Conservation (phyloP, 768 basidiomycete genomes). For the Cystoderma amianthinum region DNA sequence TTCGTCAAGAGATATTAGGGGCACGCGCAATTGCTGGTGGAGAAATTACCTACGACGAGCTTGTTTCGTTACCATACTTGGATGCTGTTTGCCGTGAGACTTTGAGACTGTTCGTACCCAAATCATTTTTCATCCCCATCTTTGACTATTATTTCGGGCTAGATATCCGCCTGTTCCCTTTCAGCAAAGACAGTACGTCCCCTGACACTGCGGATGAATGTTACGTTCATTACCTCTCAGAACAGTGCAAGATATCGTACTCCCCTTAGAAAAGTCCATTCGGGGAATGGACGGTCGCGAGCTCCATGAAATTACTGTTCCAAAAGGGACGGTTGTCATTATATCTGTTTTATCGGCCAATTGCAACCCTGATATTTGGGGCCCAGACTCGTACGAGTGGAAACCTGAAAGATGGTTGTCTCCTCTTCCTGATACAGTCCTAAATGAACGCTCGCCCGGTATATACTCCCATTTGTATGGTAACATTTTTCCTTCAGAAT, state of each 20-base stretch:
- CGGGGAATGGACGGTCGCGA: conserved; percentile 14
- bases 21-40: conserved; percentile 13
- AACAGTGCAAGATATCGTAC: conserved; percentile 17
- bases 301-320: conserved; percentile 18
- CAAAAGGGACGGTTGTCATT: conserved; percentile 21
- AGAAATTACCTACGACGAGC: conserved; percentile 27
- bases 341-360: conserved; percentile 28
- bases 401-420: conserved; percentile 33
- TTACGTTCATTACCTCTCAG: conserved; percentile 5
- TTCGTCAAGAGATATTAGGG: conserved; percentile 25
- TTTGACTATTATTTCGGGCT: neutral
- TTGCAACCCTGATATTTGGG: conserved; percentile 29
- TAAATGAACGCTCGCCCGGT: conserved; percentile 13
- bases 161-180: conserved; percentile 21
- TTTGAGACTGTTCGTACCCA: conserved; percentile 26
- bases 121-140: neutral
- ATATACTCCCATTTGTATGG: conserved; percentile 17
- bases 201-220: neutral
- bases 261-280: conserved; percentile 23
- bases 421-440: conserved; percentile 17
- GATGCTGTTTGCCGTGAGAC: conserved; percentile 35
- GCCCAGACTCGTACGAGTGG: conserved; percentile 30
- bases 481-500: neutral
- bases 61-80: conserved; percentile 27
- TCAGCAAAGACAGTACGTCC: too few species aligned